These are phyloP conservation scores for Meredithiella fracta DNA, from an alignment of 2,329 filamentous ascomycete species.

Conservation along the genomic window DNA sequence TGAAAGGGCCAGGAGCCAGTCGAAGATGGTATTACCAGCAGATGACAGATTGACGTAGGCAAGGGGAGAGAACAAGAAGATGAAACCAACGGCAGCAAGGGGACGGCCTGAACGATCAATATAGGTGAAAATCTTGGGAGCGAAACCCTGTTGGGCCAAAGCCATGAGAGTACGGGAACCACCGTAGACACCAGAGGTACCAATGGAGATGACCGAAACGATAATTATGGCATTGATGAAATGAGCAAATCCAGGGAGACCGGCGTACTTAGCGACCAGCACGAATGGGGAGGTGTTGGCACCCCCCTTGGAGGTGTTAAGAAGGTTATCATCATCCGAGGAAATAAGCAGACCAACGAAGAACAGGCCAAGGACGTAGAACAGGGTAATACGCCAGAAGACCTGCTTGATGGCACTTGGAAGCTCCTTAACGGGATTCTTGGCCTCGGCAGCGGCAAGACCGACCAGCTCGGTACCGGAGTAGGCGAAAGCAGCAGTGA, in stretches of 20 bases:
- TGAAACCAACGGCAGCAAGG: conserved; percentile 28
- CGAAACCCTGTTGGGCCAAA: conserved; percentile 39
- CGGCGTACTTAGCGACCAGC: conserved; percentile 31
- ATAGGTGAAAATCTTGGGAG: conserved; percentile 36
- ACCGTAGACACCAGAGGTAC: conserved; percentile 37
- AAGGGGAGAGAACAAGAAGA: conserved; percentile 31
- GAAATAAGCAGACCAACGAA: conserved; percentile 31
- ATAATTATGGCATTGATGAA: conserved; percentile 40
- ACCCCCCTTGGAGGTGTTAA: conserved; percentile 21
- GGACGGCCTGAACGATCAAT: conserved; percentile 38
- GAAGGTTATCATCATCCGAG: conserved; percentile 27
- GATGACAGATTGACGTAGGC: conserved; percentile 31
- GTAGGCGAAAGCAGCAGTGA: conserved; percentile 53
- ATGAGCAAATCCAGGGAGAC: conserved; percentile 30
- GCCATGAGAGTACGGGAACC: conserved; percentile 39
- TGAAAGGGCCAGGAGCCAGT: conserved; percentile 48
- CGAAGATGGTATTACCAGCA: conserved; percentile 36
- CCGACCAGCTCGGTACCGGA: conserved; percentile 53
- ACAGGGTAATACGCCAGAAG: conserved; percentile 36
- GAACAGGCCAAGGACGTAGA: conserved; percentile 33
- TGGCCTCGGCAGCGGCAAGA: conserved; percentile 51
- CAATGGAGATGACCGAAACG: conserved; percentile 37
- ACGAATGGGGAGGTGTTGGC: conserved; percentile 33
- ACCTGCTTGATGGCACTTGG: conserved; percentile 68
- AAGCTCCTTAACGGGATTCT: conserved; percentile 51